Percentiles rank a stretch among this genome's conserved stretches.
Conservation (phyloP, 768 basidiomycete species). For the Cystobasidium onofrii region DNA sequence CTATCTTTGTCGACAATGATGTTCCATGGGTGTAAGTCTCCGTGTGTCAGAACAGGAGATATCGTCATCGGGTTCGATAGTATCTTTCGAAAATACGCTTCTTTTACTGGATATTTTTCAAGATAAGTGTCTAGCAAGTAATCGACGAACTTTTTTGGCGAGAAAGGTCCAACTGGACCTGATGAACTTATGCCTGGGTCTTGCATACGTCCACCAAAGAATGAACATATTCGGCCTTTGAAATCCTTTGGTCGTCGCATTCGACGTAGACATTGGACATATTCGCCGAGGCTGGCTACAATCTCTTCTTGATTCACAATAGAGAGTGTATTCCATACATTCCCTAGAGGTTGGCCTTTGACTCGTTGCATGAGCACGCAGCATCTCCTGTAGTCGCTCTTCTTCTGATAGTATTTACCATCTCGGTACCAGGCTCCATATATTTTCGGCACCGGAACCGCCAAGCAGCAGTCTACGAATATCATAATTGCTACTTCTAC, state of each 20-base stretch:
- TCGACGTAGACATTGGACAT: not conserved
- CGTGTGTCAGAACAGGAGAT: not conserved
- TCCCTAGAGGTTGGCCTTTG: too few species aligned
- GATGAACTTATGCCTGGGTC: not conserved
- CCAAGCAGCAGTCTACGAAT: not conserved
- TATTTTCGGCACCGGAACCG: not conserved
- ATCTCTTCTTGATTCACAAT: not conserved
- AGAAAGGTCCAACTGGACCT: not conserved
- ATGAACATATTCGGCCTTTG: not conserved
- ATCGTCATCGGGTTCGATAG: not conserved
- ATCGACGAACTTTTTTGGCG: not conserved
- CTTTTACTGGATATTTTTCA: not conserved
- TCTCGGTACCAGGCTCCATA: not conserved
- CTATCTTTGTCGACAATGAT: not conserved
- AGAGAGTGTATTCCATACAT: too few species aligned
- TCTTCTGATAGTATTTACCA: too few species aligned
- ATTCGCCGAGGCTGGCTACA: not conserved
- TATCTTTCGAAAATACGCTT: not conserved
- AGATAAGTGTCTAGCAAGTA: not conserved
- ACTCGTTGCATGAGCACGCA: too few species aligned
- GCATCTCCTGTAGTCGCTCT: too few species aligned
- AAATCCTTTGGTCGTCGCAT: not conserved
- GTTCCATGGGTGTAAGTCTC: not conserved
- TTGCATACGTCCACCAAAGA: not conserved
- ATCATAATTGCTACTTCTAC: not conserved